phyloP scores from a whole-genome alignment of 2,329 filamentous ascomycete genomes.

The Tolypocladium guangdongense region DNA sequence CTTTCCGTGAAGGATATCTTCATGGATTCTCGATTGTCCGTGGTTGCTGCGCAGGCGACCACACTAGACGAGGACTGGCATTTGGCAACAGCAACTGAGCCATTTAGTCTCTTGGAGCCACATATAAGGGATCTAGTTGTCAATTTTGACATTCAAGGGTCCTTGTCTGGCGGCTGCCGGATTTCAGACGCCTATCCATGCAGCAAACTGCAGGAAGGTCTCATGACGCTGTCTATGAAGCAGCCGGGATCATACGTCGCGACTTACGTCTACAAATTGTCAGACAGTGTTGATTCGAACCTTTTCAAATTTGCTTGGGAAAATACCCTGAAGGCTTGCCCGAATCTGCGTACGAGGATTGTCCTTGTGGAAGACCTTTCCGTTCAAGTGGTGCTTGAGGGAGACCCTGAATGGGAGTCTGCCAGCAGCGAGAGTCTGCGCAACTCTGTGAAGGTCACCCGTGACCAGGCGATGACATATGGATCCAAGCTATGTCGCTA shows the following conservation, averaged over 20 bases:
- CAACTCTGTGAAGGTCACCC: too few species aligned
- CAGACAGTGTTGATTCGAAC: conserved; percentile 8
- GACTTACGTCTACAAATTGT: conserved; percentile 18
- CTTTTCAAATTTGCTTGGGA: conserved; percentile 18
- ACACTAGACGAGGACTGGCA: too few species aligned
- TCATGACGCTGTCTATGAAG: conserved; percentile 21
- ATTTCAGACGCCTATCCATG: conserved; percentile 19
- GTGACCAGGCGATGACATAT: too few species aligned
- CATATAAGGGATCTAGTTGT: background rate
- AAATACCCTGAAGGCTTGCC: background rate
- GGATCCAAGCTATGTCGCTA: too few species aligned
- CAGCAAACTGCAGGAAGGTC: conserved; percentile 25
- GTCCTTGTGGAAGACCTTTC: background rate
- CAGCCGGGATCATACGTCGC: conserved; percentile 10
- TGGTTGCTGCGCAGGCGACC: background rate
- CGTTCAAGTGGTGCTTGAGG: background rate
- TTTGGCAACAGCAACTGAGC: background rate
- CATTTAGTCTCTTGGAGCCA: conserved; percentile 12
- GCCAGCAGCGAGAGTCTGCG: background rate
- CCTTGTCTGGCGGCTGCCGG: too few species aligned
- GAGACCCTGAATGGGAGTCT: background rate
- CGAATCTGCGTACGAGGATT: conserved; percentile 4
- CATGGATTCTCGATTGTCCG: background rate
- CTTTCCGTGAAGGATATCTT: background rate
- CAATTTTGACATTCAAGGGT: accelerated